These are phyloP conservation scores for Leavenworthia alabamica DNA, from an alignment of 345 rosid genomes.

Conservation along the genomic window DNA sequence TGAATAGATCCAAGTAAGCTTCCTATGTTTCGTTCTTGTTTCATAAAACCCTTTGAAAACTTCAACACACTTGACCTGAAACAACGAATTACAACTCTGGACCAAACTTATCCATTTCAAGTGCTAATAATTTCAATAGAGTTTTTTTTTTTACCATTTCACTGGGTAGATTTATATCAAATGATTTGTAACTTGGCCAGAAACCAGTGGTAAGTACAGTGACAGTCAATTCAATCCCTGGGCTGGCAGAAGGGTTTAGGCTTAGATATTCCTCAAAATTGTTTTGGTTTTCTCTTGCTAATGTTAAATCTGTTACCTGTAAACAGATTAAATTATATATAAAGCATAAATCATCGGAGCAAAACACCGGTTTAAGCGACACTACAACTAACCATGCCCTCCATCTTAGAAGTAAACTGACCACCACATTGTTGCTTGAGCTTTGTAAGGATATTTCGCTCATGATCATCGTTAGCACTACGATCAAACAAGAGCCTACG, in stretches of 20 bases:
- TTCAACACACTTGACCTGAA: constrained; percentile 66
- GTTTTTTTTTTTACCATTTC: constrained; percentile 70
- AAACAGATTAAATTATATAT: neutral
- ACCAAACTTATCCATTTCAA: neutral
- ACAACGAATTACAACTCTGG: neutral
- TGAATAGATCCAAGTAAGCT: constrained; percentile 65
- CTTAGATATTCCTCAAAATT: constrained; percentile 64
- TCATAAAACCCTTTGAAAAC: constrained; percentile 53
- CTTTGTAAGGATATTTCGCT: constrained; percentile 68
- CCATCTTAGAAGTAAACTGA: constrained; percentile 67
- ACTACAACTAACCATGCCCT: constrained; percentile 58
- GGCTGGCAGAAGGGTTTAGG: constrained; percentile 44
- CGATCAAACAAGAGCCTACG: constrained; percentile 64
- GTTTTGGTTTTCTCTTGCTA: constrained; percentile 79
- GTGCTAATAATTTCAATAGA: neutral
- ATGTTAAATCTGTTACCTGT: constrained; percentile 75
- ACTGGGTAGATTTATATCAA: constrained; percentile 66
- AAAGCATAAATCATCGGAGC: neutral
- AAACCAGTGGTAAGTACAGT: constrained; percentile 85
- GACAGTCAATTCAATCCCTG: constrained; percentile 74
- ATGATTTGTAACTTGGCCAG: constrained; percentile 89
- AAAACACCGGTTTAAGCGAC: neutral
- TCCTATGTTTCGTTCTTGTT: constrained; percentile 46
- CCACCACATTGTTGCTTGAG: constrained; percentile 62
- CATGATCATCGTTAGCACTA: constrained; percentile 69